These are phyloP conservation scores for Heracleum sosnowskyi DNA, from an alignment of 129 eudicot species.

Conservation along the genomic window DNA sequence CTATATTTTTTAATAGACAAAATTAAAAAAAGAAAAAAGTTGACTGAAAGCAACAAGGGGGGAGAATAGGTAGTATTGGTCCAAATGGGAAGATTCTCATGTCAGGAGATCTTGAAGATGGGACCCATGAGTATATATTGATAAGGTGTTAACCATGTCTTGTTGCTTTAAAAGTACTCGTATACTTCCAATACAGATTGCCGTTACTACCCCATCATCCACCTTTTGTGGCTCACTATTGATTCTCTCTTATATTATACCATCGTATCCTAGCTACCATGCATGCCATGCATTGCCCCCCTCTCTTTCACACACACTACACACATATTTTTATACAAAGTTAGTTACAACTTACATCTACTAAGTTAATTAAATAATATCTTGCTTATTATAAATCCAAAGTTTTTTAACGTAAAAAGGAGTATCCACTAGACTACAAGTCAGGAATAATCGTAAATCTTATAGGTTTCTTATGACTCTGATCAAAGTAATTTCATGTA, in stretches of 20 bases:
- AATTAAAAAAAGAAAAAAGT: background rate
- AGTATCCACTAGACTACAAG: too few relatives aligned
- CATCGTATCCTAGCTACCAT: background rate
- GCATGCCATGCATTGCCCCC: background rate
- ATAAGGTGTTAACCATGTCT: background rate
- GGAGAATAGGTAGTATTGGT: slow-evolving; percentile 30
- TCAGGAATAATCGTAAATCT: too few relatives aligned
- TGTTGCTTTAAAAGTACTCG: background rate
- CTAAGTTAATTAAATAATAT: background rate
- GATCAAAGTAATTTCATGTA: background rate
- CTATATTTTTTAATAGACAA: background rate
- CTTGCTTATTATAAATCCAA: too few relatives aligned
- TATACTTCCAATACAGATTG: background rate
- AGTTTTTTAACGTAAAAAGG: too few relatives aligned
- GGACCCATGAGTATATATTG: slow-evolving; percentile 22
- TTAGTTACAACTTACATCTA: background rate
- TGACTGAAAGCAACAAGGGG: slow-evolving; percentile 25
- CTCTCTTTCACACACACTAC: too few relatives aligned
- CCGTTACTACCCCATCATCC: background rate
- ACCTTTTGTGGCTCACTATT: background rate
- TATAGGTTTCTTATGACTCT: background rate
- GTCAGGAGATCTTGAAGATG: slow-evolving; percentile 51
- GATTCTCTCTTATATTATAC: background rate
- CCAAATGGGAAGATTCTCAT: slow-evolving; percentile 49
- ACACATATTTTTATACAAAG: too few relatives aligned